Evolutionary conservation across 179 eudicot genomes (phyloP).

Genomic region (Silene coronaria): DNA sequence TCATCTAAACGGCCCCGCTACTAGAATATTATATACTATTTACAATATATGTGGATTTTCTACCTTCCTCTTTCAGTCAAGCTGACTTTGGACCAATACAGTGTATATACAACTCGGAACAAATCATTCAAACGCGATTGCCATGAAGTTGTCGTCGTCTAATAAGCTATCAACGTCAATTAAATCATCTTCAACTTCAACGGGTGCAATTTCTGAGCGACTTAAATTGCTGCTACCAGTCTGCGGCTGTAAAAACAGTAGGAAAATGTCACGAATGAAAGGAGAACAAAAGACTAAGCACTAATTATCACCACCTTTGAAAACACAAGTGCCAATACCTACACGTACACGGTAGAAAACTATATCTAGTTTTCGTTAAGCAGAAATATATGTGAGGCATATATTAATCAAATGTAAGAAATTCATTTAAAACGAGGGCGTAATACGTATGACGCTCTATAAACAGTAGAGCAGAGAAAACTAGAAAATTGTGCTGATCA

Average conservation of each 20-base stretch:
- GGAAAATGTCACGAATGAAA: not conserved
- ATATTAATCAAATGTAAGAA: too few relatives aligned
- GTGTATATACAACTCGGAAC: slow-evolving; percentile 29
- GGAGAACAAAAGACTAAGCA: not conserved
- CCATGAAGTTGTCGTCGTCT: slow-evolving; percentile 47
- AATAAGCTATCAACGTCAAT: slow-evolving; percentile 40
- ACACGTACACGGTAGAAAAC: too few relatives aligned
- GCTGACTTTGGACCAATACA: slow-evolving; percentile 5
- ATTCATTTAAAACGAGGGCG: too few relatives aligned
- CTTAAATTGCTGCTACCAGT: slow-evolving; percentile 17
- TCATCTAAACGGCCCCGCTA: slow-evolving; percentile 22
- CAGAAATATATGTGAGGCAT: too few relatives aligned
- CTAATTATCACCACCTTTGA: not conserved
- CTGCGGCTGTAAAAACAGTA: slow-evolving; percentile 18
- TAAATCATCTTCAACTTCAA: slow-evolving; percentile 40
- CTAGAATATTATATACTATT: slow-evolving; percentile 21
- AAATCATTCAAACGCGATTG: slow-evolving; percentile 38
- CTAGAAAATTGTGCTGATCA: too few relatives aligned
- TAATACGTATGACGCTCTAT: too few relatives aligned
- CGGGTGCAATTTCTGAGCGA: slow-evolving; percentile 25
- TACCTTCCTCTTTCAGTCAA: slow-evolving; percentile 13
- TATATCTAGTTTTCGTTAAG: too few relatives aligned
- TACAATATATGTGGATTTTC: slow-evolving; percentile 22
- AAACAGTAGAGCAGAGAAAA: too few relatives aligned
- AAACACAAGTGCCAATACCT: too few relatives aligned